Percentiles rank a stretch among this genome's conserved stretches.
Evolutionary conservation across 768 basidiomycete species (phyloP).

Genomic region (Lentinus brumalis): DNA sequence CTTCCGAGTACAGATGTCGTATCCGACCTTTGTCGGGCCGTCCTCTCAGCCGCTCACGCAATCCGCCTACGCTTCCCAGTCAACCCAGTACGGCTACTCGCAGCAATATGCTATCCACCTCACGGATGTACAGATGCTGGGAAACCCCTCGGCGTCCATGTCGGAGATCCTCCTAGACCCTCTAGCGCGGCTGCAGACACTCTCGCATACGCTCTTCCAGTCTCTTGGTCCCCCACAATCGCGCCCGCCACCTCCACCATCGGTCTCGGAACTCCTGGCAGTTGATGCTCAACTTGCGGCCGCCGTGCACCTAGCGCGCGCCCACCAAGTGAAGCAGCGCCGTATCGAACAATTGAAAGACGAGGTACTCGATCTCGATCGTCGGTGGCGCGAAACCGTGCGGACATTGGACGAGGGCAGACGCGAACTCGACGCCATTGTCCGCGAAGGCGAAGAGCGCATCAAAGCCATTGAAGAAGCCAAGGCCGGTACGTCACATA

Average conservation of each 20-base stretch:
- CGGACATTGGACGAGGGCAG: constrained; percentile 65
- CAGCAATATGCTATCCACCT: background rate
- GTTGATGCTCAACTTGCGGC: constrained; percentile 67
- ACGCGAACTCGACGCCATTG: constrained; percentile 65
- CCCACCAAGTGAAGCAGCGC: constrained; percentile 76
- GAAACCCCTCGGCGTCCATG: constrained; percentile 45
- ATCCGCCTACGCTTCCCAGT: constrained; percentile 2
- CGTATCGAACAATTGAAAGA: constrained; percentile 70
- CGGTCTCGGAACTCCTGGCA: constrained; percentile 55
- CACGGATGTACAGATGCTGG: background rate
- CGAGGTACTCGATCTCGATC: constrained; percentile 70
- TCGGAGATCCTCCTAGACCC: constrained; percentile 63
- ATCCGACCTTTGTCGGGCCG: constrained; percentile 2
- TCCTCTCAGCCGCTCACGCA: constrained; percentile 14
- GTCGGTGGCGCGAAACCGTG: constrained; percentile 69
- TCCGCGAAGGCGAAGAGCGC: constrained; percentile 76
- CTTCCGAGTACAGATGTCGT: constrained; percentile 6
- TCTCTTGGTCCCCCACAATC: constrained; percentile 70
- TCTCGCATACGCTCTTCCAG: constrained; percentile 70
- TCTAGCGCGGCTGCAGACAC: constrained; percentile 58
- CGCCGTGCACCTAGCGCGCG: constrained; percentile 64
- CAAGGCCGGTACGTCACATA: constrained; percentile 55
- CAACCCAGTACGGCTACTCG: background rate
- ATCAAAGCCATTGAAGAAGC: constrained; percentile 71
- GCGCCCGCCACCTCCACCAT: constrained; percentile 63